Conservation (phyloP, 805 yeast genomes). For the Yamadazyma ubonensis region DNA sequence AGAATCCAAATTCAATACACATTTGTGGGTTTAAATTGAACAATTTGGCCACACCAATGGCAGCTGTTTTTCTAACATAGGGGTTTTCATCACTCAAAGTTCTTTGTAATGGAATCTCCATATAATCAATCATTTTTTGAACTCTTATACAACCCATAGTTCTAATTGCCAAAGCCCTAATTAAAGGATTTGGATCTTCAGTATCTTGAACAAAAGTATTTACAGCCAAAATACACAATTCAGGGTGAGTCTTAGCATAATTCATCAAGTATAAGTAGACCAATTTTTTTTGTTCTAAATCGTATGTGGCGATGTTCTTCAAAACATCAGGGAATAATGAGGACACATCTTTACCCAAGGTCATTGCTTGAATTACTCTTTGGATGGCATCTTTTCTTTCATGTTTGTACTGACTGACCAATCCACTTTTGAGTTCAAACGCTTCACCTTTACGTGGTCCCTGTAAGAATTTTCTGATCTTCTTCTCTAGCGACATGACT, state of each 20-base stretch:
- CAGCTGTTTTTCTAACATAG: constrained; percentile 96
- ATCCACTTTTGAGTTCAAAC: constrained; percentile 84
- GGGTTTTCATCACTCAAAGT: constrained; percentile 93
- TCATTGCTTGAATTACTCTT: constrained; percentile 97
- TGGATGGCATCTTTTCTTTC: constrained; percentile 97
- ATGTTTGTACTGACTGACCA: constrained; percentile 91
- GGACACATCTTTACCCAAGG: constrained; percentile 94
- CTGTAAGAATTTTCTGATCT: constrained; percentile 41
- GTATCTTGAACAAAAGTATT: constrained; percentile 95
- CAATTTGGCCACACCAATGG: constrained; percentile 92
- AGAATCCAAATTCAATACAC: constrained; percentile 85
- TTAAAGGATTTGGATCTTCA: constrained; percentile 94
- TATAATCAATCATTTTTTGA: constrained; percentile 90
- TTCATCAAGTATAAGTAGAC: constrained; percentile 95
- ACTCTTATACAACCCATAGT: constrained; percentile 99
- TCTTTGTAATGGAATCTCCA: constrained; percentile 83
- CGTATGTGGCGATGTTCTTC: constrained; percentile 95
- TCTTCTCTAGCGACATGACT: constrained; percentile 45
- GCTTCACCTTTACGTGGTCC: constrained; percentile 68
- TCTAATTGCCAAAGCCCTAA: constrained; percentile 92
- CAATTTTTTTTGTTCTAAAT: constrained; percentile 92
- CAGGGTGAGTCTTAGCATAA: constrained; percentile 96
- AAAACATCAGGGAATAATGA: constrained; percentile 92
- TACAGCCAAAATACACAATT: constrained; percentile 90
- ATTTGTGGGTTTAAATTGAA: constrained; percentile 79